Base-by-base conservation (phyloP, 1,284 basidiomycete genomes). In the Sporisorium iseilematis-ciliati region DNA sequence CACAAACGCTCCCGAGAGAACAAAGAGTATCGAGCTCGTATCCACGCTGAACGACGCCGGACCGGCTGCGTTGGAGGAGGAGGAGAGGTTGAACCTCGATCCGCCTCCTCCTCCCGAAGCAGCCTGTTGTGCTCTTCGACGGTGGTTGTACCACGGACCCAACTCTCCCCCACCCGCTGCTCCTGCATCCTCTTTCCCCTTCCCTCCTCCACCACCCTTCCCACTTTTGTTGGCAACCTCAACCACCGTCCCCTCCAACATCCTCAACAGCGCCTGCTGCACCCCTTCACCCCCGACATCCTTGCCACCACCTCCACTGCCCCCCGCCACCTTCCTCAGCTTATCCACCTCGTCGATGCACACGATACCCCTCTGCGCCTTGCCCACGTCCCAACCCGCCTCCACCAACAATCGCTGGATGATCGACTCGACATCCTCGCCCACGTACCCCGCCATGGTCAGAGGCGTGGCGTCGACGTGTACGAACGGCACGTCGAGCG, bases 301-400 rank as follows among this genome's bases (percentile, higher is more conserved):
- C 54, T 94, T 90, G 1, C 92, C 91, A 4, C 91, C 86, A 76
- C 82, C 86, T 0, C 78, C 80, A 3, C 84, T 85, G n/a, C 64
- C 91, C 55, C 0, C 25, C 60, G 16, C 26, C 20, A 49, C 60
- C 18, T 43, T 48, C 93, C 92, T 42, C 58, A 97, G 90, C 87
- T 97, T 98, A 87, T 98, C 95, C 2, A 95, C 88, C 87, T 98
- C 96, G 81, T 98, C 96, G 56, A 98, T 95, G 84, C 95, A 96
- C 21, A 97, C 91, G 65, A 98, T 97, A 4, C 80, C 78, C 3
- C 65, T 12, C 52, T 80, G 66, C 0, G 78, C 78, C 0, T 57
- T 43, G 16, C 42, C 57, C 1, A 77, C 57, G 51, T 80, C 75
- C 65, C 79, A 71, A 0, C 56, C 69, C 7, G 75, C 61, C 10